Base-by-base conservation (phyloP, 1,139 yeast species). In the Candida tetrigidarum region DNA sequence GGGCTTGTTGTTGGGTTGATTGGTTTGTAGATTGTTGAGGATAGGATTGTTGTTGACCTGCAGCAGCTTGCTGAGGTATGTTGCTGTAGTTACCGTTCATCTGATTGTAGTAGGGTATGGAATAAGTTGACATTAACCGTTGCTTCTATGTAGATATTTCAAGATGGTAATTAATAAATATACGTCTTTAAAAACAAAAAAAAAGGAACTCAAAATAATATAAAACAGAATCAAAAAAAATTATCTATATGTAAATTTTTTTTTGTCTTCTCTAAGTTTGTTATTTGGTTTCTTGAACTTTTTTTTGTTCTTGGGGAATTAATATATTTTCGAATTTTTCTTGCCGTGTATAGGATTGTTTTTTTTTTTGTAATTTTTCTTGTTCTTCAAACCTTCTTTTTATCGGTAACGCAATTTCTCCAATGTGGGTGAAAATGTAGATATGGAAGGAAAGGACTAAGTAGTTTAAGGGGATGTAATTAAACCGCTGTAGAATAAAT, bases 21-120 rank as follows among this genome's bases (percentile, higher is more conserved):
- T 37, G 30, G 16, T 23, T 28, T 8, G 39, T 18, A 5, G 39
- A n/a, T 37, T 45, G 55, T 19, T 41, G 50, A n/a, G 47, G 42
- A 35, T 47, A 49, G 12, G 39, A 50, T 33, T 32, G 48, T 33
- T 30, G 46, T 25, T 50, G 52, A 37, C 27, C 45, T 7, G 47
- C 40, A 30, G 47, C 37, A 36, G 45, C 40, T 32, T 49, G 57
- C 14, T 49, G 50, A 25, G 50, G 57, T 32, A 52, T 34, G 16
- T 50, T 46, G 37, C 44, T 49, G 40, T 43, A 54, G 37, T 50
- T 53, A 29, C 57, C 57, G 46, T 53, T 55, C 53, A 55, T 52
- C 30, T 49, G 50, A 43, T 47, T 45, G 15, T 44, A 40, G 23
- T 42, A 43, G 26, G 51, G 45, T 34, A 49, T 42, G 10, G 51